A percentile compares a stretch with the other conserved stretches of the same genome.
phyloP scores from a whole-genome alignment of 148 eudicot genomes.

The Diospyros lotus region DNA sequence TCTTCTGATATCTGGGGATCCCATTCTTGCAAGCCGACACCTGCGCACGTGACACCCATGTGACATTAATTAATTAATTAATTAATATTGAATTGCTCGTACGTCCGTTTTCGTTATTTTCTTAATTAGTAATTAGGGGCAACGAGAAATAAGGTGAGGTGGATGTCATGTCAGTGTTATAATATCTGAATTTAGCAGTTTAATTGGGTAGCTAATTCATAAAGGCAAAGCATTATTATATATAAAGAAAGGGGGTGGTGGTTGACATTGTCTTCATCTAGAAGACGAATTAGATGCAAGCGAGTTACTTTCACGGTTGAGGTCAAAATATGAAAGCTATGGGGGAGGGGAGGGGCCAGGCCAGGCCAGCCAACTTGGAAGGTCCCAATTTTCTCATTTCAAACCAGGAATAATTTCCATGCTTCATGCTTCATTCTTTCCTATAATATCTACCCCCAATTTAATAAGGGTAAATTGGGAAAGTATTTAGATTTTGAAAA shows the following conservation, averaged over 20 bases:
- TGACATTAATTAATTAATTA: too few species aligned
- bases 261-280: neutral
- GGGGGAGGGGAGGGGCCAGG: too few species aligned
- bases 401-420: too few species aligned
- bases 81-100: too few species aligned
- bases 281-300: neutral
- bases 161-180: too few species aligned
- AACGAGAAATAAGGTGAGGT: too few species aligned
- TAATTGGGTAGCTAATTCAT: neutral
- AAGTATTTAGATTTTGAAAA: too few species aligned
- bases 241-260: neutral
- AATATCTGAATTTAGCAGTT: too few species aligned
- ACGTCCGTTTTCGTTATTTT: too few species aligned
- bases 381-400: neutral
- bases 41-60: conserved; percentile 26
- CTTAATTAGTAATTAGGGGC: too few species aligned
- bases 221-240: neutral
- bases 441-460: too few species aligned
- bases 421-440: too few species aligned
- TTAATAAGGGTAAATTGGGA: neutral
- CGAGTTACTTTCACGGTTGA: neutral
- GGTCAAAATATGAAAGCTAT: neutral
- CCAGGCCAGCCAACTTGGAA: neutral
- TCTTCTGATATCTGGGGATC: conserved; percentile 69
- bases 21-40: conserved; percentile 75